Evolutionary conservation across 2,329 filamentous ascomycete genomes (phyloP), one percentile per base, ranked within the genome.

Genomic region (Fusarium sp.): DNA sequence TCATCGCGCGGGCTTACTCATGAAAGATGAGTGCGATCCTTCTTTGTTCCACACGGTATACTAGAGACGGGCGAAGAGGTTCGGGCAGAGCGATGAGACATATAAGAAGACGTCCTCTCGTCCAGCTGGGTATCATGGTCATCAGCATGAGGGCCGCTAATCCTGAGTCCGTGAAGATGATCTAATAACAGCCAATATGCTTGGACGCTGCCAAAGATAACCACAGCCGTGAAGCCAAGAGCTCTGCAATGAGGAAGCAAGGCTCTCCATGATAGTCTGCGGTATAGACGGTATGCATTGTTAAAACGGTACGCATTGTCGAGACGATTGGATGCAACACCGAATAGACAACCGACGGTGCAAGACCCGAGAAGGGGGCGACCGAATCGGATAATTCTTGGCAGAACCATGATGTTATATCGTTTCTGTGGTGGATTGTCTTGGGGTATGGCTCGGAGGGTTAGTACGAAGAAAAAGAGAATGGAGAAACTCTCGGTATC

Each of bases 131-230:
- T n/a, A 12, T 37, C 34, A 37, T 7, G 18, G 10, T 37, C 2
- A 37, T 37, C 10, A 3, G 34, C 18, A 4, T 5, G 5, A 11
- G 34, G 18, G 34, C 9, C 9, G 3, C 34, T 7, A 4, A 37
- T 11, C 3, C 18, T 9, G 5, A 37, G 9, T 0, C 34, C 10
- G 0, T 2, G 18, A 37, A n/a, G 9, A n/a, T n/a, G 18, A n/a
- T 3, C 1, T 0, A 18, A 37, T 12, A 37, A 0, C 10, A 37
- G 3, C 34, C 10, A n/a, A 37, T 37, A 37, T 37, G 18, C 34
- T n/a, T 37, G 34, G 5, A 37, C 10, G 5, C 34, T 37, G 10
- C 10, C 18, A 37, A n/a, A n/a, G 3, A 37, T n/a, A n/a, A 37
- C 1, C 18, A 37, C 34, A n/a, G 34, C 34, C 3, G 34, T n/a